Conservation (phyloP, 768 basidiomycete species). For the Kwoniella heveanensis region DNA sequence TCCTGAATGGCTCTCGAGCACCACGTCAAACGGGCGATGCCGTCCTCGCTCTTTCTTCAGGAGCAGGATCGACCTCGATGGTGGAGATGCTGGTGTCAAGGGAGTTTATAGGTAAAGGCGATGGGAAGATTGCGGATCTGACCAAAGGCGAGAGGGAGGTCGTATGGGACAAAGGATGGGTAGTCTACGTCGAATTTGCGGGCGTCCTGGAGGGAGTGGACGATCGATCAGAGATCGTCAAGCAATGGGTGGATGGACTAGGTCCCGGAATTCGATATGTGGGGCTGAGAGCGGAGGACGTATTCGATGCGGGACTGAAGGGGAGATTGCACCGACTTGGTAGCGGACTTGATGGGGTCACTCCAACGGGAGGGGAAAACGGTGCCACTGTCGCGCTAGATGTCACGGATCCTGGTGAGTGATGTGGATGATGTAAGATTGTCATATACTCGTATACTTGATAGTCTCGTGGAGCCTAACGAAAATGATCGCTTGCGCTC, state of each 20-base stretch:
- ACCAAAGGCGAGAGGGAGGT: constrained; percentile 44
- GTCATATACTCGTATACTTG: no score
- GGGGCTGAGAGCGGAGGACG: constrained; percentile 47
- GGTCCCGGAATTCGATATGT: constrained; percentile 29
- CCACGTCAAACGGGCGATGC: constrained; percentile 36
- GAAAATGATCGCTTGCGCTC: background rate
- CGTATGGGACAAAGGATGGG: constrained; percentile 44
- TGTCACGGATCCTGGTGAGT: constrained; percentile 29
- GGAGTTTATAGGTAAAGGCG: constrained; percentile 37
- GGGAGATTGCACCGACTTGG: background rate
- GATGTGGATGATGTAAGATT: background rate
- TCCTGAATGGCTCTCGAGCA: constrained; percentile 27
- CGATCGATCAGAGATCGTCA: constrained; percentile 32
- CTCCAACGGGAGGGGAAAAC: background rate
- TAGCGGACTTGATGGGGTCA: background rate
- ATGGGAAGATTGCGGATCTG: constrained; percentile 28
- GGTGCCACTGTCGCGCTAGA: constrained; percentile 14
- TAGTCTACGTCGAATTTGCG: constrained; percentile 53
- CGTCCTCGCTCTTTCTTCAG: constrained; percentile 44
- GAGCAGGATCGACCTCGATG: constrained; percentile 49
- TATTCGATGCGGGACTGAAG: constrained; percentile 29
- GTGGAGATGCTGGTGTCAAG: constrained; percentile 36
- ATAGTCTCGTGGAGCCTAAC: background rate
- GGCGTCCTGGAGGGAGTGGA: constrained; percentile 28
- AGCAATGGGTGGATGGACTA: constrained; percentile 14